Evolutionary conservation across 306 rosid species (phyloP), one percentile per base, ranked within the genome.

Genomic region (Rosa multiflora): DNA sequence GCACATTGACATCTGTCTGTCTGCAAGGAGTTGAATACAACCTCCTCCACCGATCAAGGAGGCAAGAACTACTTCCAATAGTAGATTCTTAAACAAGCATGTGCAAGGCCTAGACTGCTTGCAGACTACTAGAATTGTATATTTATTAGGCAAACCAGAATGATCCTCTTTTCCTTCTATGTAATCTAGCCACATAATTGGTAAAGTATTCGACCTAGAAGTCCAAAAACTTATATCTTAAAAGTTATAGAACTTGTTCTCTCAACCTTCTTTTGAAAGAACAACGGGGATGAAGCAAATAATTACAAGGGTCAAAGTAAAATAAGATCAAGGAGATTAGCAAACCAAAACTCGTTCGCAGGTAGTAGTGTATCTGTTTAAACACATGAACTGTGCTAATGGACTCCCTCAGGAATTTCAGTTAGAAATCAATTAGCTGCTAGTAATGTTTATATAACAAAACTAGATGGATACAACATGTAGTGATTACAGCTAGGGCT

Each of bases 1-100:
- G 5, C 8, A 56, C 18, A 42, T 73, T 66, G 67, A 74, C 80
- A 85, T n/a, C n/a, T n/a, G n/a, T 78, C 39, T 40, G 15, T 58
- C 68, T 12, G 55, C 23, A 53, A 83, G 37, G 39, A 44, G 51
- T 70, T 43, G 18, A 78, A 40, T 53, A 42, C 6, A 56, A 42
- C 52, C 47, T 40, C 37, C 51, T 12, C 40, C 51, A 56, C 18
- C 12, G 55, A 74, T 64, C 39, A 74, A 58, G 15, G 26, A 55
- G 26, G 78, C 14, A 58, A n/a, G 39, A 58, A 7, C 52, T 74
- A 55, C 53, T 44, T 5, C 55, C n/a, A 18, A 58, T 29, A 67
- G 44, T 55, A 18, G 7, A 67, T 61, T 72, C 69, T 20, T 37
- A 48, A 42, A 79, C 70, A 64, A 20, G 26, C 68, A 26, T 23